A percentile compares a stretch with the other conserved stretches of the same genome.
phyloP scores from a whole-genome alignment of 352 stramenopile genomes.

The Pythium chondricola region DNA sequence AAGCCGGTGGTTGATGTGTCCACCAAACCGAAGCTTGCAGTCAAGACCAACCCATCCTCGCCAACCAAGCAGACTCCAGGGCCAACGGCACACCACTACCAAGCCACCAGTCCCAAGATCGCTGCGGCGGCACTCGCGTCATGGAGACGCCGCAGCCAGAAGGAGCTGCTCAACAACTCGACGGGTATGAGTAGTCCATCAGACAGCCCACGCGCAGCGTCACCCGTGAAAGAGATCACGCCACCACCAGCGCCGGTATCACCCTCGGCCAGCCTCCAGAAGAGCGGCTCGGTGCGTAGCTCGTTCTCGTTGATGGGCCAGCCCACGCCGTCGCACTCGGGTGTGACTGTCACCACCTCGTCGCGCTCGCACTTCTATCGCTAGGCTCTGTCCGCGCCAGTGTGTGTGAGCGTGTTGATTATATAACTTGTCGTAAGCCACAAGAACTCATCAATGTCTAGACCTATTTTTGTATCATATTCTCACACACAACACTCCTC shows the following conservation, averaged over 20 bases:
- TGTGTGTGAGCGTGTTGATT: no score
- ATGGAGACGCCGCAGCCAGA: conserved; percentile 15
- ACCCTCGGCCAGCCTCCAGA: background rate
- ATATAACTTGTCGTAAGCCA: background rate
- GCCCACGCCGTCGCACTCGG: conserved; percentile 1
- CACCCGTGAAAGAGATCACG: no score
- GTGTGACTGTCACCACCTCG: conserved; percentile 10
- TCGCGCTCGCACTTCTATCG: conserved; percentile 9
- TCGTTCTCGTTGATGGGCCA: conserved; percentile 13
- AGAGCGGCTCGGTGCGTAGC: conserved; percentile 9
- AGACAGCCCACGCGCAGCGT: no score
- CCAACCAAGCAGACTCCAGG: background rate
- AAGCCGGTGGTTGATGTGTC: background rate
- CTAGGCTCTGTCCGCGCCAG: background rate
- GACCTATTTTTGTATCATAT: background rate
- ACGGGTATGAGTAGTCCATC: background rate
- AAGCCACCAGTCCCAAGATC: conserved; percentile 15
- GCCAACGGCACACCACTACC: background rate
- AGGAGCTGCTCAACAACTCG: conserved; percentile 7
- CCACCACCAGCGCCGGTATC: conserved; percentile 1
- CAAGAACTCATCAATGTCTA: background rate
- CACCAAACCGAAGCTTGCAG: background rate
- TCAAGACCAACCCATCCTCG: background rate
- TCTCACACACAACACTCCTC: no score
- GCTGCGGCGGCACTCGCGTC: conserved; percentile 19